phyloP scores from a whole-genome alignment of 2,329 filamentous ascomycete genomes.

The Colletotrichum tropicale region DNA sequence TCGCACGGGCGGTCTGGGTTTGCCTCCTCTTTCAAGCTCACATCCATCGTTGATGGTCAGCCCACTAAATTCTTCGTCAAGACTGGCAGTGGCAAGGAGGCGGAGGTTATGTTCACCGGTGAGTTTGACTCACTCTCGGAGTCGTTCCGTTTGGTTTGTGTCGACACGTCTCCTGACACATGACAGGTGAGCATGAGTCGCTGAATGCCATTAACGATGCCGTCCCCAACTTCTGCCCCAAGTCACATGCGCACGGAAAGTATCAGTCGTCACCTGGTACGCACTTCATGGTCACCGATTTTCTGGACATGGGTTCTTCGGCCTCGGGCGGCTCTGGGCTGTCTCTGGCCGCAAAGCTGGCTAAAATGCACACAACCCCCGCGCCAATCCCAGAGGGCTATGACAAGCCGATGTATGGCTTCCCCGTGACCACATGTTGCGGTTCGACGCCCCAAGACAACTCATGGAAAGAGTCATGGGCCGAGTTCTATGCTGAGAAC shows the following conservation, averaged over 20 bases:
- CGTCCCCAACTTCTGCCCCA: slow-evolving; percentile 78
- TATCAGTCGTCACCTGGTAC: slow-evolving; percentile 54
- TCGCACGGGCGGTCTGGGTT: slow-evolving; percentile 72
- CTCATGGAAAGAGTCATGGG: slow-evolving; percentile 74
- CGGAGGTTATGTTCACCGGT: slow-evolving; percentile 75
- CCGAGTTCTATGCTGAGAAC: slow-evolving; percentile 83
- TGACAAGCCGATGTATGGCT: slow-evolving; percentile 74
- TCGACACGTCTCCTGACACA: slow-evolving; percentile 25
- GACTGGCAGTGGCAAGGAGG: slow-evolving; percentile 62
- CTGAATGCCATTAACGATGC: slow-evolving; percentile 78
- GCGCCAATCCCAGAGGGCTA: slow-evolving; percentile 68
- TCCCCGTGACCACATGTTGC: slow-evolving; percentile 85
- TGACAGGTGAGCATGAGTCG: slow-evolving; percentile 77
- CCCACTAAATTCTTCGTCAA: slow-evolving; percentile 73
- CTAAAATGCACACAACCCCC: slow-evolving; percentile 76
- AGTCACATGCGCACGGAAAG: slow-evolving; percentile 74
- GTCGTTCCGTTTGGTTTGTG: neutral
- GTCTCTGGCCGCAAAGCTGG: slow-evolving; percentile 77
- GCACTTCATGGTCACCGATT: slow-evolving; percentile 76
- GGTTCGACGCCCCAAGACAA: slow-evolving; percentile 86
- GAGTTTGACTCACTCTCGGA: neutral
- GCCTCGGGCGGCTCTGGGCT: slow-evolving; percentile 48
- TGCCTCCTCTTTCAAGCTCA: slow-evolving; percentile 67
- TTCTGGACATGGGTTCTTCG: slow-evolving; percentile 66
- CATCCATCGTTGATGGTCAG: slow-evolving; percentile 49